A percentile compares a stretch with the other conserved stretches of the same genome.
These are phyloP conservation scores for Cucumis sativus DNA, from an alignment of 306 rosid species.

Conservation along the genomic window DNA sequence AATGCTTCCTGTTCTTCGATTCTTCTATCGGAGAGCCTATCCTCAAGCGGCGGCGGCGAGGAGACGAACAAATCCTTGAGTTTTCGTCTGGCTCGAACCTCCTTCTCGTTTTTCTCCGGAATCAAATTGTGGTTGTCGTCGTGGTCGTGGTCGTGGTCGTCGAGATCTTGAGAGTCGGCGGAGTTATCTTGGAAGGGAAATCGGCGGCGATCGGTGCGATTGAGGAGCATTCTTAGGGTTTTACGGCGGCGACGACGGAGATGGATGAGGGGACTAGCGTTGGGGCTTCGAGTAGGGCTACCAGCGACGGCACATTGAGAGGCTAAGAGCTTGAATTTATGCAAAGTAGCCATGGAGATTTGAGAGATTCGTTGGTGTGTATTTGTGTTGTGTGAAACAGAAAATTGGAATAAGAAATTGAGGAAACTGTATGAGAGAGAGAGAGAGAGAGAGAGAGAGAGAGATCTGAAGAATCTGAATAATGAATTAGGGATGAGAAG, in stretches of 20 bases:
- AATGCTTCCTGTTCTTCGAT: constrained; percentile 16
- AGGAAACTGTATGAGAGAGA: constrained; percentile 24
- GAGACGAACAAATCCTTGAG: constrained; percentile 68
- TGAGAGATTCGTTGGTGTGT: neutral
- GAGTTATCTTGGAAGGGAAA: constrained; percentile 20
- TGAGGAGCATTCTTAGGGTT: constrained; percentile 62
- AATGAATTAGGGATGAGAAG: constrained; percentile 11
- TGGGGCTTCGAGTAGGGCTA: constrained; percentile 58
- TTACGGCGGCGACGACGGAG: constrained; percentile 63
- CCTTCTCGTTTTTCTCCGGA: constrained; percentile 22
- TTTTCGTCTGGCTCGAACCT: constrained; percentile 44
- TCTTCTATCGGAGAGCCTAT: constrained; percentile 25
- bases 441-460: constrained; percentile 40
- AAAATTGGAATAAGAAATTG: neutral
- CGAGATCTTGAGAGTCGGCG: constrained; percentile 13
- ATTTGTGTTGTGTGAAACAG: neutral
- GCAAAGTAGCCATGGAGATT: constrained; percentile 44
- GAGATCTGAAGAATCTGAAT: neutral
- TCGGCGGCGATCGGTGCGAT: constrained; percentile 46
- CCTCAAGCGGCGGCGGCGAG: constrained; percentile 36
- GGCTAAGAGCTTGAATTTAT: constrained; percentile 74
- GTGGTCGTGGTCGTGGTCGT: constrained; percentile 11
- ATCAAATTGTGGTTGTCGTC: neutral
- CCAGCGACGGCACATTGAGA: constrained; percentile 67
- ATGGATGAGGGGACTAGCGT: constrained; percentile 67